These are phyloP conservation scores for Globisporangium cylindrosporum DNA, from an alignment of 352 stramenopile genomes.

Conservation along the genomic window DNA sequence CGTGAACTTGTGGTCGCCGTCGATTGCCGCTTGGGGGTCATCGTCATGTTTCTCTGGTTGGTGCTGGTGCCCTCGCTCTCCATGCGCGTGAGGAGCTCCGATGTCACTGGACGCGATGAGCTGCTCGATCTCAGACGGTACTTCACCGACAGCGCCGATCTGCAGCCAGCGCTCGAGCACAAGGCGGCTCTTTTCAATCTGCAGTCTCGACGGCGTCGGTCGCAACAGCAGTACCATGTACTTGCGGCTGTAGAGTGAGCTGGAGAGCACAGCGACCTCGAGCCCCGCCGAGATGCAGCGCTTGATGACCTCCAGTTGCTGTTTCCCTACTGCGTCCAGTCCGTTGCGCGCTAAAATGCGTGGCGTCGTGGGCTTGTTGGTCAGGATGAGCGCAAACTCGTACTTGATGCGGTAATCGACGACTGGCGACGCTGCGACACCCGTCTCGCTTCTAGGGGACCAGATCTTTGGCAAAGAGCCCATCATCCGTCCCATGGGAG, in stretches of 20 bases:
- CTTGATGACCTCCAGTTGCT: constrained; percentile 73
- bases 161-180: constrained; percentile 84
- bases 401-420: constrained; percentile 76
- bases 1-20: constrained; percentile 76
- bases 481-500: constrained; percentile 43
- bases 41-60: not conserved
- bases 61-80: not conserved
- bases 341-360: constrained; percentile 73
- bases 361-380: constrained; percentile 79
- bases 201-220: constrained; percentile 54
- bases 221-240: constrained; percentile 75
- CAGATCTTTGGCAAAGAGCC: constrained; percentile 58
- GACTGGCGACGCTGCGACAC: constrained; percentile 25
- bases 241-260: constrained; percentile 77
- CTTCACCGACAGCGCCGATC: constrained; percentile 81
- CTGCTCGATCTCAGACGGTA: constrained; percentile 84
- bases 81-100: constrained; percentile 30
- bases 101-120: constrained; percentile 79
- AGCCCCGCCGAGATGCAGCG: constrained; percentile 73
- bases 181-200: constrained; percentile 78
- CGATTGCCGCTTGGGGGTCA: not conserved
- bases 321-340: constrained; percentile 64
- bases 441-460: constrained; percentile 57
- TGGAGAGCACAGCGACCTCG: constrained; percentile 77
- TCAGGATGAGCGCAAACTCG: constrained; percentile 80